Evolutionary conservation across 2,329 filamentous ascomycete genomes (phyloP).

Genomic region (Neofusicoccum umdonicola): DNA sequence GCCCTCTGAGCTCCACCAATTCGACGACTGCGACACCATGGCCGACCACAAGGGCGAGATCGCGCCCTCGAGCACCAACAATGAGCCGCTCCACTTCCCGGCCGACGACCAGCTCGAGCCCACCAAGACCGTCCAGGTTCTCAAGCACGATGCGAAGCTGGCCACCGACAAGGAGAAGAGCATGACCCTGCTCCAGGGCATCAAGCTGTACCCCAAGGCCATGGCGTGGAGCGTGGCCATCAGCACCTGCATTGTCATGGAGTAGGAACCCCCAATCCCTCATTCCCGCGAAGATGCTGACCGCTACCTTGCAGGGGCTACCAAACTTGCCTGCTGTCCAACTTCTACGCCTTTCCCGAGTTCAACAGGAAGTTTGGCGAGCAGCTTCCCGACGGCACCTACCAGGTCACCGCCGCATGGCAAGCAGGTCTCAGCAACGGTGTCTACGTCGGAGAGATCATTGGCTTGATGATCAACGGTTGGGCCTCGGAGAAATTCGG

Average conservation of each 20-base stretch:
- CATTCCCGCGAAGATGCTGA: too few relatives aligned
- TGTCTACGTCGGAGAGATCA: constrained; percentile 47
- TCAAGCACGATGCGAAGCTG: constrained; percentile 42
- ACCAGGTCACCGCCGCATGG: constrained; percentile 46
- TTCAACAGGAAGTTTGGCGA: constrained; percentile 49
- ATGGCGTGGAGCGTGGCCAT: constrained; percentile 80
- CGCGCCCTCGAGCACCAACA: background rate
- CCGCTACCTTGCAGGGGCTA: constrained; percentile 55
- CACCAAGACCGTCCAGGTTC: constrained; percentile 25
- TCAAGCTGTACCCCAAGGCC: constrained; percentile 82
- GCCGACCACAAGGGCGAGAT: constrained; percentile 4
- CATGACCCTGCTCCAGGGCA: constrained; percentile 65
- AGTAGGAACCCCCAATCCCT: constrained; percentile 36
- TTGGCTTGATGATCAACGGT: constrained; percentile 48
- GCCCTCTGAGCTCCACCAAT: background rate
- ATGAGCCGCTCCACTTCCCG: background rate
- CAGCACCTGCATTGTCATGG: constrained; percentile 89
- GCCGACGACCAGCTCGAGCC: constrained; percentile 30
- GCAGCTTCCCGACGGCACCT: constrained; percentile 37
- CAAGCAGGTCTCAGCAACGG: constrained; percentile 49
- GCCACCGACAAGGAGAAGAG: constrained; percentile 50
- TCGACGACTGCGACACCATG: background rate
- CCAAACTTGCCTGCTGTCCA: constrained; percentile 77
- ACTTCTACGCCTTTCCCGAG: constrained; percentile 62
- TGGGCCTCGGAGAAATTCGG: constrained; percentile 47